Conservation (phyloP, 2,329 filamentous ascomycete genomes). For the Zymoseptoria tritici region DNA sequence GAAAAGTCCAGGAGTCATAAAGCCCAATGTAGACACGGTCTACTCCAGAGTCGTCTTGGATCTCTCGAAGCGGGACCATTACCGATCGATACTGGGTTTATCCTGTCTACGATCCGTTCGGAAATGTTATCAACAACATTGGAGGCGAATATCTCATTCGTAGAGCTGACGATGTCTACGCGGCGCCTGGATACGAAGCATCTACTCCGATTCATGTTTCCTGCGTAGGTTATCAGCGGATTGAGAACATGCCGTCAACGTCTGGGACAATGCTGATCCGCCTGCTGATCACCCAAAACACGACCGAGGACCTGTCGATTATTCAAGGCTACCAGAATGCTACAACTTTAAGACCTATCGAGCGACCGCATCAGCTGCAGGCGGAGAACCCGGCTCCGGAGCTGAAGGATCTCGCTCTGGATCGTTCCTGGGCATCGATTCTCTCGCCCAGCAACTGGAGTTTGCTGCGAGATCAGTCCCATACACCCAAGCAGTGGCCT, state of each 20-base stretch:
- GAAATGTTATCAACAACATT: slow-evolving; percentile 10
- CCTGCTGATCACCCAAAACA: slow-evolving; percentile 7
- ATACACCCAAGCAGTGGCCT: slow-evolving; percentile 7
- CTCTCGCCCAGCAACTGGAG: slow-evolving; percentile 2
- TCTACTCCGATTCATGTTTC: background rate
- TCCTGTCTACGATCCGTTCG: slow-evolving; percentile 12
- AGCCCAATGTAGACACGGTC: no score
- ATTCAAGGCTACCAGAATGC: slow-evolving; percentile 9
- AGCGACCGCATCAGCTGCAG: background rate
- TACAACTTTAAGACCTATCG: background rate
- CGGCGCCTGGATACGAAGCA: background rate
- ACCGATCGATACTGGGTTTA: background rate
- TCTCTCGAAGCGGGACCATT: background rate
- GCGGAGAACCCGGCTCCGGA: background rate
- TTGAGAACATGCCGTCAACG: slow-evolving; percentile 7
- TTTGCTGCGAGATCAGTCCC: slow-evolving; percentile 6
- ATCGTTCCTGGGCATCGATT: slow-evolving; percentile 4
- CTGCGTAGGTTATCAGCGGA: background rate
- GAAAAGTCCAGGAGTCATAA: background rate
- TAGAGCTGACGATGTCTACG: slow-evolving; percentile 3
- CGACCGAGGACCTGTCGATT: background rate
- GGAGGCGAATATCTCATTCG: slow-evolving; percentile 8
- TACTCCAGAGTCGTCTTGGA: slow-evolving; percentile 6
- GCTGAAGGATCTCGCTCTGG: slow-evolving; percentile 6
- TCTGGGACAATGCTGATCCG: slow-evolving; percentile 13